phyloP scores from a whole-genome alignment of 495 filamentous ascomycete genomes.

The Penicillium crystallinum region DNA sequence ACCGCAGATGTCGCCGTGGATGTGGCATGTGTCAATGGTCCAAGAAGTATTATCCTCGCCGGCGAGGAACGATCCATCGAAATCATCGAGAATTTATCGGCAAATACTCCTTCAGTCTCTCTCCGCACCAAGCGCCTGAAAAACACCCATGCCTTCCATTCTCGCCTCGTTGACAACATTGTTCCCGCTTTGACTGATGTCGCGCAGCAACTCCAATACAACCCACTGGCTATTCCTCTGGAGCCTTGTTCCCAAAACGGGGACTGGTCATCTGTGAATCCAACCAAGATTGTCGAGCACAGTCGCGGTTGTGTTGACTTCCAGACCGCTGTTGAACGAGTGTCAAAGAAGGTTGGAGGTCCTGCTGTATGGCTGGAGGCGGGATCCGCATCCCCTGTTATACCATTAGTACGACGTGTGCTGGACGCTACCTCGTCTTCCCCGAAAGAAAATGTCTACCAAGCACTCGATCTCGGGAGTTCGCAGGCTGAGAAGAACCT shows the following conservation, averaged over 20 bases:
- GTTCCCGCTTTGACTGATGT: conserved; percentile 20
- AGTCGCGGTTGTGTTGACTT: conserved; percentile 41
- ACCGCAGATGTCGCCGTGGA: conserved; percentile 6
- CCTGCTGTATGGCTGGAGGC: conserved; percentile 37
- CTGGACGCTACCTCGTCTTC: conserved; percentile 1
- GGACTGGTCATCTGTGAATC: conserved; percentile 6
- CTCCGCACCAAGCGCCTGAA: conserved; percentile 34
- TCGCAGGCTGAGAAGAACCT: conserved; percentile 1
- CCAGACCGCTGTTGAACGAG: conserved; percentile 29
- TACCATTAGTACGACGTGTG: conserved; percentile 24
- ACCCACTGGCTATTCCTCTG: conserved; percentile 19
- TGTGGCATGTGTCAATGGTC: conserved; percentile 47
- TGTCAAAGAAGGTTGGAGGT: conserved; percentile 7
- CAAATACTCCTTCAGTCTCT: neutral
- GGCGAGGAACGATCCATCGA: conserved; percentile 31
- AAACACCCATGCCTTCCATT: conserved; percentile 48
- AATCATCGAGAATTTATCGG: conserved; percentile 6
- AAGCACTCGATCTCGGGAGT: neutral
- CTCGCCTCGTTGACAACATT: conserved; percentile 37
- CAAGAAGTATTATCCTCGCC: conserved; percentile 30
- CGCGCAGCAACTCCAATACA: conserved; percentile 22
- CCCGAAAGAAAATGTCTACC: neutral
- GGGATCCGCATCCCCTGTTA: conserved; percentile 29
- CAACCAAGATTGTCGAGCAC: conserved; percentile 25
- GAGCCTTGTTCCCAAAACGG: conserved; percentile 20